Evolutionary conservation across 306 rosid species (phyloP), one percentile per base, ranked within the genome.

Genomic region (Albizia julibrissin): DNA sequence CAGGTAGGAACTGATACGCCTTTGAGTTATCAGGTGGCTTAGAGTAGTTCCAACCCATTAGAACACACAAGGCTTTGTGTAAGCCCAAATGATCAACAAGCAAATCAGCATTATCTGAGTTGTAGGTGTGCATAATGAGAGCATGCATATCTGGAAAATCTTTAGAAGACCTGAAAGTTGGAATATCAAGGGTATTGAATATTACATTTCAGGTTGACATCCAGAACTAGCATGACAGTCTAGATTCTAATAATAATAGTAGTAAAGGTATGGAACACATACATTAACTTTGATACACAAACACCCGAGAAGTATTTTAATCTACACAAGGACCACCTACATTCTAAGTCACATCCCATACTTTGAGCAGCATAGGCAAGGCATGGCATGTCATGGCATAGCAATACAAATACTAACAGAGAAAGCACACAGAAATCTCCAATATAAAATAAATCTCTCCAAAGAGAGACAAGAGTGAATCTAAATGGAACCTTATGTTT

Each of bases 41-140:
- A 27, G 83, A 89, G 88, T 88, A 87, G 91, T 88, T 89, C 99
- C 99, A 96, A 77, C 99, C 99, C 99, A 92, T 94, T 80, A 96
- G 84, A 81, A 89, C 93, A 92, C 99, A 96, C 40, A 92, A 83
- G 80, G 99, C 97, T 89, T 94, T 92, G 92, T 96, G 97, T 71
- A 96, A 92, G 84, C 98, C 99, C 92, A 94, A 83, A 88, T 96
- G 99, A 84, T 92, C 97, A 89, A 94, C 92, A 49, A 29, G 88
- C 85, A 68, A 82, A 87, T 93, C 98, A 75, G 92, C 88, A 87
- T 75, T 87, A 84, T 92, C 93, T 46, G 88, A 82, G 97, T 88
- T 85, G 97, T 90, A 96, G 59, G 93, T 77, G 93, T 96, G 98
- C 99, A 92, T 87, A 75, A 96, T 80, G 87, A 96, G 97, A 85